These are phyloP conservation scores for Gossypium lobatum DNA, from an alignment of 441 rosid species.

Conservation along the genomic window DNA sequence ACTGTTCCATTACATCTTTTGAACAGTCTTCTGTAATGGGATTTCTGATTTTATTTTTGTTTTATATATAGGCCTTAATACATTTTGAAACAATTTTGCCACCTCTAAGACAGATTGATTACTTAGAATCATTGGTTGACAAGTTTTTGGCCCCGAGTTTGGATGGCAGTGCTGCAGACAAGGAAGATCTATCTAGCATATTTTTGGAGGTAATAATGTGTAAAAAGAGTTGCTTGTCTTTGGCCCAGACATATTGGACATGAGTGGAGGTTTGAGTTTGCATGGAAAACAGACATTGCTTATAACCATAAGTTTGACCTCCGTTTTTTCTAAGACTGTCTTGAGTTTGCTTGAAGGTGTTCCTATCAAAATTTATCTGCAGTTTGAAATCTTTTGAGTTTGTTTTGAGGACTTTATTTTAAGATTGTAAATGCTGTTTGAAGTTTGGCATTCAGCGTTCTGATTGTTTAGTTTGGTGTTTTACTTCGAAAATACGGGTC, in stretches of 20 bases:
- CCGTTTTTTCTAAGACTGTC: neutral
- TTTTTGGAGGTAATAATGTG: constrained; percentile 66
- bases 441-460: neutral
- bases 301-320: neutral
- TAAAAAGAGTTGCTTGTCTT: neutral
- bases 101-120: constrained; percentile 61
- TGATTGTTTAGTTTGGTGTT: neutral
- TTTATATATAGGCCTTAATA: constrained; percentile 46
- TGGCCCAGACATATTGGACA: too few species aligned
- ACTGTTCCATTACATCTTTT: neutral
- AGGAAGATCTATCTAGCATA: constrained; percentile 80
- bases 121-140: constrained; percentile 63
- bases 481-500: neutral
- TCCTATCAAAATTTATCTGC: neutral
- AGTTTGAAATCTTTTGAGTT: neutral
- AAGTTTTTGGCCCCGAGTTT: constrained; percentile 53
- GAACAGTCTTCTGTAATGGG: neutral
- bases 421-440: constrained; percentile 11
- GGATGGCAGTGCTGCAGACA: constrained; percentile 59
- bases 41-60: neutral
- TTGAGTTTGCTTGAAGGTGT: neutral
- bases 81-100: constrained; percentile 69
- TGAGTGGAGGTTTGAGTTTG: neutral
- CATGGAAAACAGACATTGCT: neutral
- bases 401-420: neutral